Base-by-base conservation (phyloP, 2,329 filamentous ascomycete genomes). In the Epichloe uncinata region DNA sequence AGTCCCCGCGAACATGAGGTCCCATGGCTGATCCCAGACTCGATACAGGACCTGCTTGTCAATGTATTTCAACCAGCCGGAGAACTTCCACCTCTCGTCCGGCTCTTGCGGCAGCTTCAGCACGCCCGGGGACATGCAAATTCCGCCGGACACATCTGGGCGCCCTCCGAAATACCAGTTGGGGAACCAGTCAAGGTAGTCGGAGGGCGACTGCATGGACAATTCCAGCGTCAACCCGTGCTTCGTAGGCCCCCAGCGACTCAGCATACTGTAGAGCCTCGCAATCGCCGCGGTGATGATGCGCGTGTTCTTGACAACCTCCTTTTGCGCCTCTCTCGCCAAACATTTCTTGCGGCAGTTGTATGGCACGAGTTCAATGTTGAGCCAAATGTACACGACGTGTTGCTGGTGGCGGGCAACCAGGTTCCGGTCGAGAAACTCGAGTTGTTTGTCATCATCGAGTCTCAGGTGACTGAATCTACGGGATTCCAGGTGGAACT, bases 361-460 rank as follows among this genome's bases (percentile, higher is more conserved):
- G 22, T 47, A 38, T 13, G 15, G 12, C 2, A 4, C 13, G 6
- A 47, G 45, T 5, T 47, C 45, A 12, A 47, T 33, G 34, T 47
- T 47, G 45, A 47, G 36, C 45, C 45, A 47, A 13, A 47, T 26
- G 45, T 47, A 33, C 36, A 35, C 16, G 5, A 47, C 20, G 7
- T 38, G 22, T 1, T 20, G 35, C 16, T 18, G 13, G 20, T 47
- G 45, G 20, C 36, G 45, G 5, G 7, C 12, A 6, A 47, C 45
- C 2, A 47, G 9, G 4, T 8, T 4, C 5, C 5, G 8, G 9
- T 7, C 45, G 4, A 47, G 13, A 20, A 8, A 20, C 15, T 33
- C 18, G 20, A 47, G 45, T 5, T 40, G 13, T 2, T 15, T 30
- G 35, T 40, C 15, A 7, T 47, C 8, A 3, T 3, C 8, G 7